These are phyloP conservation scores for Cucurbita maxima DNA, from an alignment of 306 rosid species.

Conservation along the genomic window DNA sequence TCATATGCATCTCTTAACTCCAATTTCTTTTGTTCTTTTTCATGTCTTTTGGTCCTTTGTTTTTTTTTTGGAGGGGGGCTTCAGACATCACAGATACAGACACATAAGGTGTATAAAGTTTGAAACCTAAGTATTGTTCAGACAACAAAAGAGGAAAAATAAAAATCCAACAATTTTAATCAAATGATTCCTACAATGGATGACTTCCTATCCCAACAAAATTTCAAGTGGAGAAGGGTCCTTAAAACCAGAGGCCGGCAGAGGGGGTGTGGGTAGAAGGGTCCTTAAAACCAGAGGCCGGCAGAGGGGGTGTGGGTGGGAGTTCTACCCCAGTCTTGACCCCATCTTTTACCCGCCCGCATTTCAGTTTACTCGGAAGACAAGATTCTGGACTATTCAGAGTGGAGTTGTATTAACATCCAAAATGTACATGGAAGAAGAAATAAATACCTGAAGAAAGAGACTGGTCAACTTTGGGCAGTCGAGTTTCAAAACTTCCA, in stretches of 20 bases:
- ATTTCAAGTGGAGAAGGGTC: background rate
- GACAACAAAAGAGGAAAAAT: too few species aligned
- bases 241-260: background rate
- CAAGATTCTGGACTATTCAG: background rate
- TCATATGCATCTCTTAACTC: background rate
- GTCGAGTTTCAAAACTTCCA: constrained; percentile 77
- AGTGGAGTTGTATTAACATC: background rate
- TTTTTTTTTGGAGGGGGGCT: too few species aligned
- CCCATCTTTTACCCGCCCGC: background rate
- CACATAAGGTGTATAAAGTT: background rate
- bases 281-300: too few species aligned
- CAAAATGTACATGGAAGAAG: background rate
- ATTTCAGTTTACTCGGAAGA: background rate
- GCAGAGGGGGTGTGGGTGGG: background rate
- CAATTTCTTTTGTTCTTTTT: background rate
- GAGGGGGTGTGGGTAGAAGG: background rate
- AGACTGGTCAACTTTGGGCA: constrained; percentile 82
- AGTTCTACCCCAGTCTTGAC: background rate
- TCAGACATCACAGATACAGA: too few species aligned
- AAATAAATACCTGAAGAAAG: constrained; percentile 59
- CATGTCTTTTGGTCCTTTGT: too few species aligned
- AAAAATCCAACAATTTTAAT: background rate
- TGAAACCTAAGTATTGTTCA: background rate
- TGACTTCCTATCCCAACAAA: background rate
- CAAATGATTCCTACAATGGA: background rate